Base-by-base conservation (phyloP, 768 basidiomycete species). In the Lactarius trivialis region DNA sequence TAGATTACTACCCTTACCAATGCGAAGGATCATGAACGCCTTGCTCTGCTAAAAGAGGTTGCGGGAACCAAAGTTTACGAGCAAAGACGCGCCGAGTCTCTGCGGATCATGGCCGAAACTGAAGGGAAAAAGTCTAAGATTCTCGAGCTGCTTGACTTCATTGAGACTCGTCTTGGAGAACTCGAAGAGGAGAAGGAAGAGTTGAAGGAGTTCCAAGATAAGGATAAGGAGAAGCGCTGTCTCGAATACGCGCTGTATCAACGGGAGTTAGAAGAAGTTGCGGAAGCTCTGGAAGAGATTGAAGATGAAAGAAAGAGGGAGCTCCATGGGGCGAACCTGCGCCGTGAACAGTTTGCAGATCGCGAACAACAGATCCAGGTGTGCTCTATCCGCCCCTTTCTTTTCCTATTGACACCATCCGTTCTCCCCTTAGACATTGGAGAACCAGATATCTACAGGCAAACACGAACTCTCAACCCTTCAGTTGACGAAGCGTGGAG, bases 51-150 rank as follows among this genome's bases (percentile, higher is more conserved):
- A 51, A 98, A 99, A 71, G 97, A 99, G 73, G 95, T 99, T 0
- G 97, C 96, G 0, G 97, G 97, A 3, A 99, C 97, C 0, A 93
- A 97, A 68, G 93, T 98, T 1, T 99, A 99, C 70, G 97, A 99
- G 75, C 90, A 96, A 70, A 86, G 95, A 52, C 84, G 96, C 17
- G 67, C 89, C 0, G 97, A 99, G 72, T 94, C 91, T 5, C 78
- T 95, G n/a, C 86, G 91, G 58, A 94, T 98, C 71, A 97, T 98
- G 91, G 84, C 92, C 32, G 96, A 98, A 71, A 98, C 97, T 53
- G 93, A 96, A 67, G 81, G 89, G 5, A 98, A 98, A 70, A 86
- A 93, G 9, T 78, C 82, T 15, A 98, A 98, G 74, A 97, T 99
- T 65, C 85, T 81, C 68, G 95, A 98, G 67, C 76, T 97, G 11